phyloP scores from a whole-genome alignment of 140 eudicot genomes.

The Senecio squalidus region DNA sequence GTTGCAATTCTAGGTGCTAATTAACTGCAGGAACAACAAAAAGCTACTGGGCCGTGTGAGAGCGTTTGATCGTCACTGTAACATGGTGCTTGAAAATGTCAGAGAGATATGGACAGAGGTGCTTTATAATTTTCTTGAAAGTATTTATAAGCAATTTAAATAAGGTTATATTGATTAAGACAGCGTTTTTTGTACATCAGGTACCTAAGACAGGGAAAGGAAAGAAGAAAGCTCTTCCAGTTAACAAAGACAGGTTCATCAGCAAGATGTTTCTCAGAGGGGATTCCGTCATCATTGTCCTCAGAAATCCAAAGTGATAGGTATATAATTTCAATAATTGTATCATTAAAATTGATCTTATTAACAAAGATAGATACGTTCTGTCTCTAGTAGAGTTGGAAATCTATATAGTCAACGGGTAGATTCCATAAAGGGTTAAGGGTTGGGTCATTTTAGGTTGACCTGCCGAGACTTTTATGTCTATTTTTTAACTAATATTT shows the following conservation, averaged over 20 bases:
- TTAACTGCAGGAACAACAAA: slow-evolving; percentile 82
- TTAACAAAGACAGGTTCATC: slow-evolving; percentile 86
- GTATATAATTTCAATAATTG: slow-evolving; percentile 7
- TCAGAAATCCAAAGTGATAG: slow-evolving; percentile 76
- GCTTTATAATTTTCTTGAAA: slow-evolving; percentile 11
- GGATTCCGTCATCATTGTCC: slow-evolving; percentile 89
- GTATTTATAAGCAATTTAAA: no score
- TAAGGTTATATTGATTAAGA: neutral
- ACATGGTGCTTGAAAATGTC: slow-evolving; percentile 91
- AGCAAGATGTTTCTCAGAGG: slow-evolving; percentile 97
- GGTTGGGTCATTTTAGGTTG: no score
- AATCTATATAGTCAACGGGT: no score
- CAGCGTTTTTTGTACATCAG: slow-evolving; percentile 20
- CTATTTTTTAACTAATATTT: no score
- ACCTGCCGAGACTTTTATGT: no score
- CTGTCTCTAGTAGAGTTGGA: no score
- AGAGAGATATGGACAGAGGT: slow-evolving; percentile 98
- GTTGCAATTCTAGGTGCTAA: slow-evolving; percentile 50
- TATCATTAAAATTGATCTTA: no score
- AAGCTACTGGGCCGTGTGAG: slow-evolving; percentile 91
- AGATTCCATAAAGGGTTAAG: no score
- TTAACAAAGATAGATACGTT: no score
- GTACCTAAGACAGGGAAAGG: slow-evolving; percentile 96
- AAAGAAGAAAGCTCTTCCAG: slow-evolving; percentile 85
- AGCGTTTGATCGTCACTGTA: slow-evolving; percentile 93